These are phyloP conservation scores for Beauveria rudraprayagi DNA, from an alignment of 2,329 filamentous ascomycete genomes.

Conservation along the genomic window DNA sequence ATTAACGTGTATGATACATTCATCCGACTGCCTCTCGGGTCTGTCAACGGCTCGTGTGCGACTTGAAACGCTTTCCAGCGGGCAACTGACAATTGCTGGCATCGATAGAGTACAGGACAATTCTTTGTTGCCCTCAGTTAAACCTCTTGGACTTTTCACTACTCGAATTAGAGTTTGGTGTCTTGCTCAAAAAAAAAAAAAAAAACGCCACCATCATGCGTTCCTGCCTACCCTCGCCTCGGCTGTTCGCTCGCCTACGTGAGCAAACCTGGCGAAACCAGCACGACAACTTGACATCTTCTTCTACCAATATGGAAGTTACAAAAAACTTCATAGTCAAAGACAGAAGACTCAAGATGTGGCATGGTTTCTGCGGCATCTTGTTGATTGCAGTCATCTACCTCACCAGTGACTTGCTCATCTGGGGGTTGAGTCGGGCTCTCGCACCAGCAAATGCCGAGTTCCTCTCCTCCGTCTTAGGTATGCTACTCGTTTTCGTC, in stretches of 20 bases:
- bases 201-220: not conserved
- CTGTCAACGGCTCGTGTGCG: not conserved
- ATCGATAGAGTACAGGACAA: not conserved
- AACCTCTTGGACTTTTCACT: too few species aligned
- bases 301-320: not conserved
- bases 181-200: not conserved
- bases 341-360: not conserved
- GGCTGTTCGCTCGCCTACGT: not conserved
- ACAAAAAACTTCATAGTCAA: accelerated
- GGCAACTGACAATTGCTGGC: not conserved
- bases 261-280: not conserved
- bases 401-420: conserved; percentile 35
- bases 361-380: conserved; percentile 16
- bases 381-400: conserved; percentile 29
- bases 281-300: not conserved
- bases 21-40: not conserved
- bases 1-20: not conserved
- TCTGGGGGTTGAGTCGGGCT: conserved; percentile 33
- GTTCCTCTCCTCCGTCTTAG: conserved; percentile 40
- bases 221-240: not conserved
- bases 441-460: conserved; percentile 26
- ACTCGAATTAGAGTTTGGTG: not conserved
- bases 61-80: not conserved
- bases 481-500: conserved; percentile 35
- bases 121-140: not conserved